Conservation (phyloP, 2,329 filamentous ascomycete genomes). For the Nemania sp. region DNA sequence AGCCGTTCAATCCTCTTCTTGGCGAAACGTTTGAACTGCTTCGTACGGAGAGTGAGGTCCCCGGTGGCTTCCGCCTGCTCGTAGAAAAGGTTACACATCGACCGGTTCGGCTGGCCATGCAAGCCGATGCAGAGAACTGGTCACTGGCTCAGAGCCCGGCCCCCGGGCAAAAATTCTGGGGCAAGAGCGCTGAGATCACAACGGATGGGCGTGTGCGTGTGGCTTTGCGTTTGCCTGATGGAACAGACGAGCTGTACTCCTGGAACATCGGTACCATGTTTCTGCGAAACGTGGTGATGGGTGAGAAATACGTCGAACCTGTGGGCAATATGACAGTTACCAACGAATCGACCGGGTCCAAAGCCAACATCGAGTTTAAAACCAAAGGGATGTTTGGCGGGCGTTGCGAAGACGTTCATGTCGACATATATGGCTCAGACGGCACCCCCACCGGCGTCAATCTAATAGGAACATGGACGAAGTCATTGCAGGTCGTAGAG, state of each 20-base stretch:
- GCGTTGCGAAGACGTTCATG: constrained; percentile 83
- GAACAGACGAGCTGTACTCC: constrained; percentile 79
- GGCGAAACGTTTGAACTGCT: constrained; percentile 95
- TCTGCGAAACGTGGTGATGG: constrained; percentile 93
- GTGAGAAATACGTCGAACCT: constrained; percentile 97
- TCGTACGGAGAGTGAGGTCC: constrained; percentile 74
- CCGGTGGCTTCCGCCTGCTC: constrained; percentile 82
- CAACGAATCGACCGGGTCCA: constrained; percentile 83
- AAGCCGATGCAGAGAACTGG: constrained; percentile 87
- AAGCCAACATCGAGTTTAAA: constrained; percentile 88
- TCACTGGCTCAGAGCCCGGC: constrained; percentile 84
- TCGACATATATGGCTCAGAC: constrained; percentile 71
- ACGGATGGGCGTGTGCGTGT: constrained; percentile 87
- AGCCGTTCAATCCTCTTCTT: constrained; percentile 96
- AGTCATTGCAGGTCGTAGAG: constrained; percentile 67
- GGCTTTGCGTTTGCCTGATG: constrained; percentile 67
- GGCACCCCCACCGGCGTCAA: constrained; percentile 69
- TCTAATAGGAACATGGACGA: constrained; percentile 84
- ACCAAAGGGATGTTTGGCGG: constrained; percentile 97
- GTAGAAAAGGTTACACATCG: constrained; percentile 95
- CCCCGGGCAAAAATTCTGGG: constrained; percentile 97
- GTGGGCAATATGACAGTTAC: constrained; percentile 85
- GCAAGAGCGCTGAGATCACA: constrained; percentile 91
- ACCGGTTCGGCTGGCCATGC: constrained; percentile 88
- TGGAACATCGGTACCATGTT: constrained; percentile 91